Evolutionary conservation across 495 filamentous ascomycete species (phyloP).

Genomic region (Viridothelium virens): DNA sequence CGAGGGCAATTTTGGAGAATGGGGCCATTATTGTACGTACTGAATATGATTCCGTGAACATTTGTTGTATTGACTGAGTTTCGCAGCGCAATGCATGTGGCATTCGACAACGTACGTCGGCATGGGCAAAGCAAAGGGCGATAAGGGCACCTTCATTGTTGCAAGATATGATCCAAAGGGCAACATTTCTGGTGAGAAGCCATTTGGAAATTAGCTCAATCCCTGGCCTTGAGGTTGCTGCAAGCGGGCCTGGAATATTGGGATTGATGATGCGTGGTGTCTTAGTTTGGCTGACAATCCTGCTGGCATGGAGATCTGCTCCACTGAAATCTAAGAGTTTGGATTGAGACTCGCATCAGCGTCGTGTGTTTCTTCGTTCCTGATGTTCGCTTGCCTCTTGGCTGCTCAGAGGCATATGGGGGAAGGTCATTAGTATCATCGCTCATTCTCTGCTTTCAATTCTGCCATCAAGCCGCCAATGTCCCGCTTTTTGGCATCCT

Average conservation of each 20-base stretch:
- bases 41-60: background rate
- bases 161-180: slow-evolving; percentile 37
- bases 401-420: too few species aligned
- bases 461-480: slow-evolving; percentile 67
- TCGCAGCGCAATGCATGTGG: slow-evolving; percentile 39
- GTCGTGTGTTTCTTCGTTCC: background rate
- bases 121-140: slow-evolving; percentile 32
- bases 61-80: background rate
- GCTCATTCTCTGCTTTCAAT: slow-evolving; percentile 73
- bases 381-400: too few species aligned
- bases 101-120: slow-evolving; percentile 34
- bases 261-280: too few species aligned
- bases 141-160: slow-evolving; percentile 35
- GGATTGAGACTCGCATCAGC: background rate
- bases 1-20: slow-evolving; percentile 32
- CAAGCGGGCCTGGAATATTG: too few species aligned
- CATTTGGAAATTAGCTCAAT: background rate
- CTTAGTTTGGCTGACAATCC: too few species aligned
- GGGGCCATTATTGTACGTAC: slow-evolving; percentile 32
- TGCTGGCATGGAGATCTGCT: too few species aligned
- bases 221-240: background rate
- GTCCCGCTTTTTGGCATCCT: slow-evolving; percentile 68
- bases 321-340: too few species aligned
- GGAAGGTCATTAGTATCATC: slow-evolving; percentile 6
- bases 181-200: slow-evolving; percentile 33